Evolutionary conservation across 2,329 filamentous ascomycete species (phyloP), one percentile per base, ranked within the genome.

Genomic region (Thelonectria rubi): DNA sequence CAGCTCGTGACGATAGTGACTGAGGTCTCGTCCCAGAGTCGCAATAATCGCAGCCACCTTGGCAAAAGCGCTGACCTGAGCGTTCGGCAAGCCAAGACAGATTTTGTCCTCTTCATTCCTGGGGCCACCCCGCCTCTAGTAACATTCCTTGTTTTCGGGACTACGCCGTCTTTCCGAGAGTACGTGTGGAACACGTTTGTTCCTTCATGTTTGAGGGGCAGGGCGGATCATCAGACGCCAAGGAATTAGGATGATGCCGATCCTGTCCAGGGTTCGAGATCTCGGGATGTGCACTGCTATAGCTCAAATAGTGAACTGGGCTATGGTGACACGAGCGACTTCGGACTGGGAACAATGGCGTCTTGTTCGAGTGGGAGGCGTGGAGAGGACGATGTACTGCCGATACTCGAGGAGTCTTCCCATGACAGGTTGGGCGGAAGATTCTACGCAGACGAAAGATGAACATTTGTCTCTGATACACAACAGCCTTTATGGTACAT

Each of bases 1-100:
- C 75, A 81, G 60, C 60, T 77, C 2, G 67, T 75, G n/a, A 72
- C 76, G 17, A 76, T 82, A 42, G 56, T 75, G 17, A 78, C 78
- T 52, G 75, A 79, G 55, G 57, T 79, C 12, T 68, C 70, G 40
- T 73, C 74, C 18, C 68, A 75, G 45, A 60, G 66, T 2, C 69
- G 67, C 17, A 79, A 76, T 57, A 74, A 69, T 50, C 69, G 55
- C 3, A 73, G 74, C 18, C 69, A 71, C 24, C 61, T 73, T 5
- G 65, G 69, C 2, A 60, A 69, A 0, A 47, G 64, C 2, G 76
- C 79, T 1, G 73, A 82, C 57, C 65, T 79, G 20, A 76, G 73
- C 49, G 52, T 53, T 7, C 58, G 51, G 49, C 61, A 68, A 24
- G 61, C 67, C 17, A 65, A 54, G 11, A 17, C 40, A 8, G 65